These are phyloP conservation scores for Aspergillus affinis DNA, from an alignment of 495 filamentous ascomycete species.

Conservation along the genomic window DNA sequence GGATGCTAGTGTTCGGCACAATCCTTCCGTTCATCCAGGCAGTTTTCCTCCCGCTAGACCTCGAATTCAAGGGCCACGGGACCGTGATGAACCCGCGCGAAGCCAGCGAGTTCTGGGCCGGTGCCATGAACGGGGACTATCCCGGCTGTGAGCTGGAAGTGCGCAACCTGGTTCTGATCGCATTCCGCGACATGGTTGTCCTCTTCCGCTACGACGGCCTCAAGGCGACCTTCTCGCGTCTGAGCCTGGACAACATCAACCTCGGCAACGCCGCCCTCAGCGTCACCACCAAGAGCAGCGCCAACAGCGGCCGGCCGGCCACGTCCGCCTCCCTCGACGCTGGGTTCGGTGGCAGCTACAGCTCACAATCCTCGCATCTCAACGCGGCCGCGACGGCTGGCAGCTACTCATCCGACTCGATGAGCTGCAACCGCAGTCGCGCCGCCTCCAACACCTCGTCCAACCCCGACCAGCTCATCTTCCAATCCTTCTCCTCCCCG, in stretches of 20 bases:
- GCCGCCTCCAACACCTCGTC: slow-evolving; percentile 86
- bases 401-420: slow-evolving; percentile 49
- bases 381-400: slow-evolving; percentile 43
- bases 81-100: slow-evolving; percentile 71
- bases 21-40: slow-evolving; percentile 95
- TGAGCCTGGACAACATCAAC: slow-evolving; percentile 81
- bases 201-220: slow-evolving; percentile 81
- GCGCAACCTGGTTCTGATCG: slow-evolving; percentile 81
- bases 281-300: slow-evolving; percentile 49
- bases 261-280: slow-evolving; percentile 50
- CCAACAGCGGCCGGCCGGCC: slow-evolving; percentile 54
- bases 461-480: slow-evolving; percentile 48
- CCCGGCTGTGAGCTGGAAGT: slow-evolving; percentile 69
- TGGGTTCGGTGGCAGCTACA: slow-evolving; percentile 65
- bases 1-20: slow-evolving; percentile 85
- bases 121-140: slow-evolving; percentile 28
- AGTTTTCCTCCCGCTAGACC: slow-evolving; percentile 89
- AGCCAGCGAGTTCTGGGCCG: slow-evolving; percentile 85
- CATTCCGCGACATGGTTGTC: slow-evolving; percentile 86
- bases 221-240: slow-evolving; percentile 84
- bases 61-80: slow-evolving; percentile 87
- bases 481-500: slow-evolving; percentile 55
- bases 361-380: slow-evolving; percentile 66
- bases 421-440: slow-evolving; percentile 56
- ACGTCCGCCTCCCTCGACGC: slow-evolving; percentile 74